These are phyloP conservation scores for Fusarium brachygibbosum DNA, from an alignment of 2,329 filamentous ascomycete genomes.

Conservation along the genomic window DNA sequence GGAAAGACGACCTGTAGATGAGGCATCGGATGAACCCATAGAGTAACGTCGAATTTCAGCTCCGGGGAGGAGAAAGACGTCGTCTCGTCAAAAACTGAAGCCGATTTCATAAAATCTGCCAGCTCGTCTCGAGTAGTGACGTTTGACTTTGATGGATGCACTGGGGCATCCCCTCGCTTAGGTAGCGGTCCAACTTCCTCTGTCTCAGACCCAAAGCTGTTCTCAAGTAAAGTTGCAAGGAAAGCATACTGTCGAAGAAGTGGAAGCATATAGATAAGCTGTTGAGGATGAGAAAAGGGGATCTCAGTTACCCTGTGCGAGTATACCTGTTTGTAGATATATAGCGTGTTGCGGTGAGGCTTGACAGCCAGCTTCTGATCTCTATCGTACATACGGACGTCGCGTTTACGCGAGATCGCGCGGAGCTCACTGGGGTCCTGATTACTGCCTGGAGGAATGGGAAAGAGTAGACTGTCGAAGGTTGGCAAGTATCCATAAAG, in stretches of 20 bases:
- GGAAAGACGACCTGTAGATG: constrained; percentile 68
- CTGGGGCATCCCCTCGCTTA: constrained; percentile 12
- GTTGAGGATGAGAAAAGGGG: constrained; percentile 82
- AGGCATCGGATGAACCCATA: constrained; percentile 64
- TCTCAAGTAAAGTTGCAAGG: constrained; percentile 73
- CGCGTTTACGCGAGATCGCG: constrained; percentile 64
- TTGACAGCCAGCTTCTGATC: constrained; percentile 51
- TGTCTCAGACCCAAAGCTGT: constrained; percentile 66
- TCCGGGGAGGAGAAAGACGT: constrained; percentile 16
- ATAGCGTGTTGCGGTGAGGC: constrained; percentile 71
- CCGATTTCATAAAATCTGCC: constrained; percentile 50
- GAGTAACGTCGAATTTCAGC: constrained; percentile 64
- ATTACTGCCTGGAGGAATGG: constrained; percentile 61
- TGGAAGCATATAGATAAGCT: constrained; percentile 81
- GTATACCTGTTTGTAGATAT: constrained; percentile 80
- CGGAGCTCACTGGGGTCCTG: constrained; percentile 71
- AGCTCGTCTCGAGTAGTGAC: constrained; percentile 54
- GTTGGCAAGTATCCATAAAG: constrained; percentile 58
- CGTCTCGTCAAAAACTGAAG: background rate
- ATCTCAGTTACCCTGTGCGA: constrained; percentile 75
- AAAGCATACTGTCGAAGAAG: constrained; percentile 81
- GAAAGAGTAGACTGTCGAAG: constrained; percentile 71
- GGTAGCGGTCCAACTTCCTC: constrained; percentile 34
- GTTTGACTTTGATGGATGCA: constrained; percentile 16
- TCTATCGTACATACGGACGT: constrained; percentile 59